Evolutionary conservation across 306 rosid genomes (phyloP).

Genomic region (Cotoneaster glaucophyllus): DNA sequence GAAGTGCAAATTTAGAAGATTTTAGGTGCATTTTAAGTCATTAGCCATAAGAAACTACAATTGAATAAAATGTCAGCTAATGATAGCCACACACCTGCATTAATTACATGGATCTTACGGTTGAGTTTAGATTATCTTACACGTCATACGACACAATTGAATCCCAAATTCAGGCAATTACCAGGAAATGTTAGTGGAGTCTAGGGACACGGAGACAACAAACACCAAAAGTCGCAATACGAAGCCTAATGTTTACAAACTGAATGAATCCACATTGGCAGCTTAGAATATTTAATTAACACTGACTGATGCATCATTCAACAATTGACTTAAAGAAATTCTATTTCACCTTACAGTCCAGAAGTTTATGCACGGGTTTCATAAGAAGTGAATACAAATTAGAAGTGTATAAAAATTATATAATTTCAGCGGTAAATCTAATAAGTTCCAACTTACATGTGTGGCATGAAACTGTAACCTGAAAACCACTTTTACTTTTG

Average conservation of each 20-base stretch:
- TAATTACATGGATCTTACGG: background rate
- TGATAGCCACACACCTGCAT: background rate
- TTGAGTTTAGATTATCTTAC: background rate
- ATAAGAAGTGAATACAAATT: background rate
- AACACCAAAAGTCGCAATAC: background rate
- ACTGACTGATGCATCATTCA: background rate
- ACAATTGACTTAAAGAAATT: background rate
- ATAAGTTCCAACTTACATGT: slow-evolving; percentile 56
- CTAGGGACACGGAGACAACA: background rate
- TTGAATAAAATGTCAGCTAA: background rate
- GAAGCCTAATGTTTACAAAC: background rate
- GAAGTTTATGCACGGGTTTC: background rate
- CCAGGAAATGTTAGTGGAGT: background rate
- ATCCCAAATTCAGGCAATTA: background rate
- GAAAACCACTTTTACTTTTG: slow-evolving; percentile 98
- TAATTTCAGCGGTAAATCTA: background rate
- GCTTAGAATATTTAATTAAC: background rate
- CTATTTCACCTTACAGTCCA: background rate
- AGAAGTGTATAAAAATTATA: background rate
- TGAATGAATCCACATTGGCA: background rate
- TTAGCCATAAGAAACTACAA: background rate
- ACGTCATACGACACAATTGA: background rate
- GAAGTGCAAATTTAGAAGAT: background rate
- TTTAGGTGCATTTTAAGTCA: background rate
- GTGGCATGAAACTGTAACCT: slow-evolving; percentile 95